Percentiles rank a stretch among this genome's conserved stretches.
phyloP scores from a whole-genome alignment of 345 rosid genomes.

The Pistacia integerrima region DNA sequence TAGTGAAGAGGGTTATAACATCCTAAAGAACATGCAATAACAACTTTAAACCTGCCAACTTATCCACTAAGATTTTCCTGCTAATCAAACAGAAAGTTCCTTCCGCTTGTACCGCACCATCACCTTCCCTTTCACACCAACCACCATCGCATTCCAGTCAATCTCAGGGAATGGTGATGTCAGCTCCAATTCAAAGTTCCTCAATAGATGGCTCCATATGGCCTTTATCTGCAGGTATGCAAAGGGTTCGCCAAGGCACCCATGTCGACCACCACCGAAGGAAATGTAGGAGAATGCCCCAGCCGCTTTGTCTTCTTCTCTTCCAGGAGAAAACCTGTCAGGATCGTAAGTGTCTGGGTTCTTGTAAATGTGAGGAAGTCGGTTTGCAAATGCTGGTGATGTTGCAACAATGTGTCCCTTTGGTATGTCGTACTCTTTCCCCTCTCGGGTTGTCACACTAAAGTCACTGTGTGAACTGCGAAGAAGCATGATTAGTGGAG shows the following conservation, averaged over 20 bases:
- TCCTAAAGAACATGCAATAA: not conserved
- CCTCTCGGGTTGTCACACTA: slow-evolving; percentile 74
- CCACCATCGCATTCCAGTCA: slow-evolving; percentile 99
- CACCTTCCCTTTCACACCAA: slow-evolving; percentile 93
- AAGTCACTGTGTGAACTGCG: slow-evolving; percentile 87
- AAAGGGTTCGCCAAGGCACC: slow-evolving; percentile 97
- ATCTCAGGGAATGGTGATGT: slow-evolving; percentile 94
- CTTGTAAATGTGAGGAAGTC: slow-evolving; percentile 77
- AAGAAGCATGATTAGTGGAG: slow-evolving; percentile 88
- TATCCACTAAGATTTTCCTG: not conserved
- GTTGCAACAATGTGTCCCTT: slow-evolving; percentile 95
- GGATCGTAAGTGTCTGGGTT: slow-evolving; percentile 89
- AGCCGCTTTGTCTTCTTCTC: slow-evolving; percentile 92
- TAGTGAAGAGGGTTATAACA: not conserved
- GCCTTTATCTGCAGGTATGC: slow-evolving; percentile 99
- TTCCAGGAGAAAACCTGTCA: slow-evolving; percentile 73
- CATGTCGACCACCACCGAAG: slow-evolving; percentile 98
- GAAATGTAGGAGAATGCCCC: slow-evolving; percentile 92
- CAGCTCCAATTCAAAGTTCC: slow-evolving; percentile 90
- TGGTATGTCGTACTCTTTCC: slow-evolving; percentile 82
- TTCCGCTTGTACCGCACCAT: slow-evolving; percentile 88
- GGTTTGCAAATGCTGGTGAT: slow-evolving; percentile 95
- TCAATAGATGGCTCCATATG: slow-evolving; percentile 92
- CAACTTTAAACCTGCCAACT: slow-evolving; percentile 11
- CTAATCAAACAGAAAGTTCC: slow-evolving; percentile 38